These are phyloP conservation scores for Halophytophthora batemanensis DNA, from an alignment of 352 stramenopile genomes.

Conservation along the genomic window DNA sequence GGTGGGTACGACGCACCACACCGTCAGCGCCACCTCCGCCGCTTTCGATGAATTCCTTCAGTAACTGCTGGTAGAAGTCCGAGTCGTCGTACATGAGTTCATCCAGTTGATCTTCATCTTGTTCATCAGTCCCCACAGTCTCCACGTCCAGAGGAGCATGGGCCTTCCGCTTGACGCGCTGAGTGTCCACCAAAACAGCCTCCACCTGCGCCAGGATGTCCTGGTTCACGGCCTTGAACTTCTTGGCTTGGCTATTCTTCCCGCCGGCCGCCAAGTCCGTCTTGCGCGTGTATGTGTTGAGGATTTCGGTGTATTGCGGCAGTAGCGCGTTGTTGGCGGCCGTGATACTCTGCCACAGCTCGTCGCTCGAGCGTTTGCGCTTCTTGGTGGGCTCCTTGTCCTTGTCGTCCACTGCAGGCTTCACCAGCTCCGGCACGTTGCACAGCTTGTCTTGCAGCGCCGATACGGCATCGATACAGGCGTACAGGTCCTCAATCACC, in stretches of 20 bases:
- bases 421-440: slow-evolving; percentile 53
- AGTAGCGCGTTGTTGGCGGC: slow-evolving; percentile 42
- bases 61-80: slow-evolving; percentile 86
- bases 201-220: slow-evolving; percentile 84
- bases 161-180: slow-evolving; percentile 83
- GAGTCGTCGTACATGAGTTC: slow-evolving; percentile 87
- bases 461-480: slow-evolving; percentile 60
- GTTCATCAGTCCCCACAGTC: slow-evolving; percentile 33
- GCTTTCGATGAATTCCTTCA: slow-evolving; percentile 88
- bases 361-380: slow-evolving; percentile 55
- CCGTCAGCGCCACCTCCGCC: slow-evolving; percentile 46
- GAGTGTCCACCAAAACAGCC: slow-evolving; percentile 73
- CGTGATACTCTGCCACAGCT: slow-evolving; percentile 51
- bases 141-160: slow-evolving; percentile 56
- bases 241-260: slow-evolving; percentile 65
- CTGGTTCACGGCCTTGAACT: slow-evolving; percentile 89
- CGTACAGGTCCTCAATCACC: slow-evolving; percentile 47
- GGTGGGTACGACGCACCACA: slow-evolving; percentile 53
- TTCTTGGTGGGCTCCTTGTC: slow-evolving; percentile 39
- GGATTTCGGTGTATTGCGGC: slow-evolving; percentile 79
- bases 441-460: slow-evolving; percentile 65
- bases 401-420: slow-evolving; percentile 2
- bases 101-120: slow-evolving; percentile 51
- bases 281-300: slow-evolving; percentile 78
- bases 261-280: slow-evolving; percentile 55